Conservation (phyloP, 2,329 filamentous ascomycete species). For the Knoxdaviesia capensis region DNA sequence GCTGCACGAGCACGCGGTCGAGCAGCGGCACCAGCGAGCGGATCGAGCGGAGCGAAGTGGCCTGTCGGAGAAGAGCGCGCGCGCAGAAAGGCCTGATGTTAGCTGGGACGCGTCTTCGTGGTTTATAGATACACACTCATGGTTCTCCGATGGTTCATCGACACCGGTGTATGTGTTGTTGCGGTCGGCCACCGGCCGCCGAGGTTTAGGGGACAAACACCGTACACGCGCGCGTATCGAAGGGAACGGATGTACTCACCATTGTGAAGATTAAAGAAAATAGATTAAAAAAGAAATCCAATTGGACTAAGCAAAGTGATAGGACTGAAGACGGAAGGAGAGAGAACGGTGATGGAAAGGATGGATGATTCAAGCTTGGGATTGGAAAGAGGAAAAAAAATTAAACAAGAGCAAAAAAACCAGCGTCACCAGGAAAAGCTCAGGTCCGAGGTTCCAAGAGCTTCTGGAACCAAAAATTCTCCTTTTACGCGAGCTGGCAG, state of each 20-base stretch:
- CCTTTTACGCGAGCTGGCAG: too few relatives aligned
- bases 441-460: slow-evolving; percentile 4
- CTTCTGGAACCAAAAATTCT: slow-evolving; percentile 7
- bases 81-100: not conserved
- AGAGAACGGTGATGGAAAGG: not conserved
- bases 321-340: not conserved
- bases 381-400: not conserved
- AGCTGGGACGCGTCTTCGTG: too few relatives aligned
- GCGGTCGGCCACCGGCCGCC: too few relatives aligned
- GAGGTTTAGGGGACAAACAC: too few relatives aligned
- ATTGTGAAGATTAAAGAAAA: slow-evolving; percentile 2
- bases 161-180: too few relatives aligned
- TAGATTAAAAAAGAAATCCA: not conserved
- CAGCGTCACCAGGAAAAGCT: not conserved
- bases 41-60: slow-evolving; percentile 77
- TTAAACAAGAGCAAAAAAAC: not conserved
- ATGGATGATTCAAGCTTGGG: not conserved
- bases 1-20: slow-evolving; percentile 95
- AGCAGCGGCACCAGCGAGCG: slow-evolving; percentile 86
- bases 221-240: too few relatives aligned
- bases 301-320: not conserved
- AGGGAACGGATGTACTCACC: not conserved
- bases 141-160: too few relatives aligned
- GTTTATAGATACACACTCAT: too few relatives aligned
- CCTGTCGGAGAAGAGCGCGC: slow-evolving; percentile 15